These are phyloP conservation scores for Phoma sp. DNA, from an alignment of 2,329 filamentous ascomycete genomes.

Conservation along the genomic window DNA sequence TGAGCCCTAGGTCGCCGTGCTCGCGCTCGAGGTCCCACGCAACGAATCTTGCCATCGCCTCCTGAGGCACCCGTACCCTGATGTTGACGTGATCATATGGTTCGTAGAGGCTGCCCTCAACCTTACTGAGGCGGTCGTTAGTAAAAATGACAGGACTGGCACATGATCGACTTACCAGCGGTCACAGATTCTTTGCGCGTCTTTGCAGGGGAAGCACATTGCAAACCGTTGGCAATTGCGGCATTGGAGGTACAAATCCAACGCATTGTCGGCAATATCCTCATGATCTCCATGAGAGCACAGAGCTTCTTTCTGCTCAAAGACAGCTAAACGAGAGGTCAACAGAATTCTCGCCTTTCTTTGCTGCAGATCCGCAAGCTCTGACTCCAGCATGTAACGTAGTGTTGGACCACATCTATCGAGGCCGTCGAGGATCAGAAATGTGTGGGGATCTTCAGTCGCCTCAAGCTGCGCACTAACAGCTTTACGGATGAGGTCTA, in stretches of 20 bases:
- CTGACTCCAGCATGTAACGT: conserved; percentile 18
- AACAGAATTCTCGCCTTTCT: conserved; percentile 19
- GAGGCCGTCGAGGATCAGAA: conserved; percentile 30
- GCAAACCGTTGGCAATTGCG: conserved; percentile 2
- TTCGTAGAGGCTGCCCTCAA: conserved; percentile 5
- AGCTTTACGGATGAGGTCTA: conserved; percentile 13
- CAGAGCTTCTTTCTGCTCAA: conserved; percentile 9
- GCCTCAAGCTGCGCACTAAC: conserved; percentile 12
- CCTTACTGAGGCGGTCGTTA: not conserved
- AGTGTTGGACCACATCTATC: conserved; percentile 23
- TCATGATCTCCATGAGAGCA: conserved; percentile 19
- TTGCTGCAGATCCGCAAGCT: conserved; percentile 18
- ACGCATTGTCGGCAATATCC: not conserved
- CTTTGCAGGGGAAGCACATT: conserved; percentile 18
- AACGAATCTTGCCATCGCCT: conserved; percentile 17
- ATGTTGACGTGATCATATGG: conserved; percentile 21
- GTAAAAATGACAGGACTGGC: not conserved
- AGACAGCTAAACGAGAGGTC: conserved; percentile 24
- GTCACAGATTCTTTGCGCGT: conserved; percentile 8
- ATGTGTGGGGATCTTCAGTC: conserved; percentile 3
- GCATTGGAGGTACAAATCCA: conserved; percentile 17
- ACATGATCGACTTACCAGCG: conserved; percentile 6
- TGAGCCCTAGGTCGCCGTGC: conserved; percentile 26
- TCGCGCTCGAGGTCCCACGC: conserved; percentile 29
- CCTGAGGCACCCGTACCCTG: conserved; percentile 3